Percentiles rank a stretch among this genome's conserved stretches.
phyloP scores from a whole-genome alignment of 495 filamentous ascomycete genomes.

The Rhypophila decipiens region DNA sequence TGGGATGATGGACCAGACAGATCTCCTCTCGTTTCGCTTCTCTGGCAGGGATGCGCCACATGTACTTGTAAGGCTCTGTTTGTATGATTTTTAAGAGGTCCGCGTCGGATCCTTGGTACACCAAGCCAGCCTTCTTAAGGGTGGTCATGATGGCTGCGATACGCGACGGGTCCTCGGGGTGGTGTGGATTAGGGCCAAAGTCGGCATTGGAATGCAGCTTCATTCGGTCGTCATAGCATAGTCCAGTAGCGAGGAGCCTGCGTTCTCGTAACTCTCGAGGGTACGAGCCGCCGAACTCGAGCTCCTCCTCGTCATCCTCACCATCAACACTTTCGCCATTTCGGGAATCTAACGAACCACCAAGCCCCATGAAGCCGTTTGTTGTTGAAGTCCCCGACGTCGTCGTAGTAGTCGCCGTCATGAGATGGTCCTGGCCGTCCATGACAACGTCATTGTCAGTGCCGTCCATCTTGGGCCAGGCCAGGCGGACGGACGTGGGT shows the following conservation, averaged over 20 bases:
- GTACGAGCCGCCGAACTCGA: slow-evolving; percentile 10
- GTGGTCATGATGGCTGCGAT: slow-evolving; percentile 86
- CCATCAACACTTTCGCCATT: slow-evolving; percentile 21
- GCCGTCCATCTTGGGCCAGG: slow-evolving; percentile 23
- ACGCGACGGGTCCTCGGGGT: slow-evolving; percentile 88
- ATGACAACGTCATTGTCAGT: slow-evolving; percentile 23
- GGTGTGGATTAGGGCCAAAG: slow-evolving; percentile 59
- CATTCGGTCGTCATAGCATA: slow-evolving; percentile 92
- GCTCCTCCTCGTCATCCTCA: slow-evolving; percentile 24
- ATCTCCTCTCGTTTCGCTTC: slow-evolving; percentile 72
- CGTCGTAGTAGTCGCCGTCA: slow-evolving; percentile 26
- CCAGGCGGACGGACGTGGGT: no score
- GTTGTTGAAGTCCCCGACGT: slow-evolving; percentile 22
- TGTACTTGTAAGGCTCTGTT: slow-evolving; percentile 47
- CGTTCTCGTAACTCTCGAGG: slow-evolving; percentile 14
- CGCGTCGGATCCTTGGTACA: slow-evolving; percentile 46
- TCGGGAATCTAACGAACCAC: slow-evolving; percentile 13
- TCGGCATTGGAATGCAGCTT: slow-evolving; percentile 80
- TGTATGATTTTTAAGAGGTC: slow-evolving; percentile 40
- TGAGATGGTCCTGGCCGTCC: slow-evolving; percentile 33
- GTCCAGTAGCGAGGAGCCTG: slow-evolving; percentile 56
- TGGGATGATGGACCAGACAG: slow-evolving; percentile 62
- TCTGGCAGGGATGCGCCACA: slow-evolving; percentile 71
- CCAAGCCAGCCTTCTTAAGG: slow-evolving; percentile 69
- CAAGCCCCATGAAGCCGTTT: slow-evolving; percentile 30